Evolutionary conservation across 1,284 basidiomycete species (phyloP).

Genomic region (Sanguinoderma infundibulare): DNA sequence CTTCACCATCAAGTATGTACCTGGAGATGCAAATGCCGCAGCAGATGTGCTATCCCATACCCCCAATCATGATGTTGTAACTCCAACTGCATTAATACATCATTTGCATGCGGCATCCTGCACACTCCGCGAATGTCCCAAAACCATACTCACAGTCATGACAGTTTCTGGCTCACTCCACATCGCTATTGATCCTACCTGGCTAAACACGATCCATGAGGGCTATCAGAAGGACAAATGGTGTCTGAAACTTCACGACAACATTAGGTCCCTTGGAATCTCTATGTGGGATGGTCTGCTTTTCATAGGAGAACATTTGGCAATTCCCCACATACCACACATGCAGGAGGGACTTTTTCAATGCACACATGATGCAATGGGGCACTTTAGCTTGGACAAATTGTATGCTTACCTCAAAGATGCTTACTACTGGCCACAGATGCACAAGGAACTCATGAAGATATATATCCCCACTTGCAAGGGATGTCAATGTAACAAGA

Average conservation of each 20-base stretch:
- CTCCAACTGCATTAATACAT: too few species aligned
- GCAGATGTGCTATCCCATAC: slow-evolving; percentile 27
- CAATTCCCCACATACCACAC: slow-evolving; percentile 30
- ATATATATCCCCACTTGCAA: slow-evolving; percentile 26
- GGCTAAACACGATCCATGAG: not conserved
- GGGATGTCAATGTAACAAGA: slow-evolving; percentile 30
- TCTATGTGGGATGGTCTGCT: slow-evolving; percentile 29
- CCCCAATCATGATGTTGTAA: not conserved
- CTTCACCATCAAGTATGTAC: slow-evolving; percentile 39
- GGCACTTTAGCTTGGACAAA: slow-evolving; percentile 45
- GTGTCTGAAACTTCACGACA: not conserved
- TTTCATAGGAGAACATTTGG: slow-evolving; percentile 27
- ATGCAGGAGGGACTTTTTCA: slow-evolving; percentile 29
- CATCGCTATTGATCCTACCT: not conserved
- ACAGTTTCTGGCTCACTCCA: slow-evolving; percentile 25
- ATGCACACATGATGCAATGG: slow-evolving; percentile 35
- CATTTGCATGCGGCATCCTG: too few species aligned
- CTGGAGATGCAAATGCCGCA: slow-evolving; percentile 39
- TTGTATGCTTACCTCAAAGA: slow-evolving; percentile 32
- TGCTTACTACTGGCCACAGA: too few species aligned
- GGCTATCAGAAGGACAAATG: not conserved
- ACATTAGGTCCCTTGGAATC: slow-evolving; percentile 7
- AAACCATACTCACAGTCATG: not conserved
- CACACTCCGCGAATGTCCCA: too few species aligned
- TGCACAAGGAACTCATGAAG: slow-evolving; percentile 37